phyloP scores from a whole-genome alignment of 192 early-diverging fungal species.

The Coemansia sp. region DNA sequence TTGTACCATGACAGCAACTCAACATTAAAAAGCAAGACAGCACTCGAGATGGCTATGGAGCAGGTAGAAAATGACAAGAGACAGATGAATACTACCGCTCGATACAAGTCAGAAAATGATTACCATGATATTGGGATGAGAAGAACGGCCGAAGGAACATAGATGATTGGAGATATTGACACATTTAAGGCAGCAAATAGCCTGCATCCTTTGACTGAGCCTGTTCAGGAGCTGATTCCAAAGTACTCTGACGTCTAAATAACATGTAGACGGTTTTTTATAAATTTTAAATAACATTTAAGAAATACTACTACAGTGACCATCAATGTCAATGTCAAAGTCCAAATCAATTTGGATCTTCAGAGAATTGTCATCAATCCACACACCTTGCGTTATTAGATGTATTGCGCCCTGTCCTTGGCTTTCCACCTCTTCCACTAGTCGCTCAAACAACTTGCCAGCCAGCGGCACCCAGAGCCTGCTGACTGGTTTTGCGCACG shows the following conservation, averaged over 20 bases:
- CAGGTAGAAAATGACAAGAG: neutral
- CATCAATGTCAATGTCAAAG: conserved; percentile 7
- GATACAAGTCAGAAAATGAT: neutral
- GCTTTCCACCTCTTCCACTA: conserved; percentile 31
- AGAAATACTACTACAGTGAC: conserved; percentile 1
- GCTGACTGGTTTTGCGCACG: conserved; percentile 30
- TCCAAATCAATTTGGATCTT: conserved; percentile 27
- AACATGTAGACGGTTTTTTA: no score
- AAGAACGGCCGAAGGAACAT: neutral
- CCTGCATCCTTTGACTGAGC: neutral
- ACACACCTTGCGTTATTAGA: conserved; percentile 33
- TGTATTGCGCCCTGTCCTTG: conserved; percentile 42
- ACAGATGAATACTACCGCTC: no score
- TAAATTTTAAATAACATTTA: neutral
- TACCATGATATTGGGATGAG: neutral
- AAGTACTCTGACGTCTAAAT: neutral
- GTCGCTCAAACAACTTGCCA: conserved; percentile 20
- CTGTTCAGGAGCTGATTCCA: neutral
- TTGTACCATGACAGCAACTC: neutral
- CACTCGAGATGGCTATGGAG: neutral
- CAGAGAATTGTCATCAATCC: conserved; percentile 9
- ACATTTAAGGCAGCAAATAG: neutral
- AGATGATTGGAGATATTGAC: neutral
- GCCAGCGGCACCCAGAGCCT: conserved; percentile 48
- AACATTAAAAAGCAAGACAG: neutral